Evolutionary conservation across 257 asterid species (phyloP), one percentile per base, ranked within the genome.

Genomic region (Forsythia suspensa): DNA sequence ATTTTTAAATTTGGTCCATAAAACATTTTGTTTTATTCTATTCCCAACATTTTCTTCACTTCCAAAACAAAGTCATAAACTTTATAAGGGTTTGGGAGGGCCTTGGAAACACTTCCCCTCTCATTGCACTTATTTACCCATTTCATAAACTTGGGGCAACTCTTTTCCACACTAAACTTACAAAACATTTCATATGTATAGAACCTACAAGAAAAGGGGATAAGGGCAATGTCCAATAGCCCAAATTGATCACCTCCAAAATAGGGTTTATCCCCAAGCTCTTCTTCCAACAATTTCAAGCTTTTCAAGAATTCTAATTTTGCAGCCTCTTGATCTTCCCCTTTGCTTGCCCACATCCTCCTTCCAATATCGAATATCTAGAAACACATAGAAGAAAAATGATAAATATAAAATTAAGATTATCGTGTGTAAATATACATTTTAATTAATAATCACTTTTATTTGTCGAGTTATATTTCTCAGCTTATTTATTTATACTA

Each of bases 41-140:
- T 24, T 5, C 51, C 81, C 0, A 11, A 24, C 66, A 6, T 77
- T 37, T 71, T 20, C 43, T 61, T 76, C 12, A 46, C 11, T 69
- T 70, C 6, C 44, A 76, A 43, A 13, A 76, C 37, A 37, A 38
- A 72, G 3, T 82, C 79, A 72, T 67, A 75, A 68, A 83, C 59
- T 66, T 52, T 65, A 5, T 71, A n/a, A n/a, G 81, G 72, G 57
- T 79, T 70, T 4, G 73, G 61, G 42, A 82, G 79, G 59, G 72
- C 2, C 15, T 79, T 76, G 0, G 86, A 55, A 8, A 83, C 86
- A 79, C 76, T 79, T 20, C 68, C 78, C 70, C 48, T 77, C 24
- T 80, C 41, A 84, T 72, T 24, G 72, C 87, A 83, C 75, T 46
- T 80, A 4, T 77, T 68, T 0, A 73, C 78, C 82, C 82, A 79